Conservation (phyloP, 2,329 filamentous ascomycete species). For the Magnaporthiopsis poae region DNA sequence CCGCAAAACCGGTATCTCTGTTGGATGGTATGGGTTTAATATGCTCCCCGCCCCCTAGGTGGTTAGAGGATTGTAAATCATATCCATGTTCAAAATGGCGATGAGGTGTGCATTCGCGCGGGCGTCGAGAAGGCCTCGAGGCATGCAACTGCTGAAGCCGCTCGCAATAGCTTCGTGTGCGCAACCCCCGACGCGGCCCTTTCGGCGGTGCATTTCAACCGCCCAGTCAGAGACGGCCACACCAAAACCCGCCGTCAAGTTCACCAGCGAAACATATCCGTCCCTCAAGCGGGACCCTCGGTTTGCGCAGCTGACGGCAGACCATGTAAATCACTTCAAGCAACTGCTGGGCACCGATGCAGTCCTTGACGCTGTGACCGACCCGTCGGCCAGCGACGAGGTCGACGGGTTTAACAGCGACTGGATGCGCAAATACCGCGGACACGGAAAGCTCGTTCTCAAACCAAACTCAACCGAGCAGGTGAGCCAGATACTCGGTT, state of each 20-base stretch:
- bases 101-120: slow-evolving; percentile 4
- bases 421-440: slow-evolving; percentile 98
- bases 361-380: slow-evolving; percentile 71
- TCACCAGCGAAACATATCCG: slow-evolving; percentile 80
- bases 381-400: slow-evolving; percentile 61
- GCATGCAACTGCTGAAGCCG: neutral
- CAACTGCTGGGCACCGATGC: slow-evolving; percentile 69
- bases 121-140: slow-evolving; percentile 3
- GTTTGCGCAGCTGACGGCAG: slow-evolving; percentile 62
- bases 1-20: neutral
- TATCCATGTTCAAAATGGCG: neutral
- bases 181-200: slow-evolving; percentile 2
- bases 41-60: neutral
- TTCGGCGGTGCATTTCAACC: slow-evolving; percentile 6
- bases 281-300: slow-evolving; percentile 67
- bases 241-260: slow-evolving; percentile 35
- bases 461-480: slow-evolving; percentile 78
- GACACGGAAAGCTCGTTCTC: slow-evolving; percentile 76
- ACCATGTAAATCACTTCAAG: slow-evolving; percentile 78
- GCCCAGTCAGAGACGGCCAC: neutral
- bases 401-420: slow-evolving; percentile 89
- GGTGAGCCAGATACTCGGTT: slow-evolving; percentile 80
- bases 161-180: slow-evolving; percentile 1
- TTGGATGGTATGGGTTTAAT: neutral
- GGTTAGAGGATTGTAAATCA: too few relatives aligned